Base-by-base conservation (phyloP, 352 stramenopile genomes). In the Pythium dissotocum region DNA sequence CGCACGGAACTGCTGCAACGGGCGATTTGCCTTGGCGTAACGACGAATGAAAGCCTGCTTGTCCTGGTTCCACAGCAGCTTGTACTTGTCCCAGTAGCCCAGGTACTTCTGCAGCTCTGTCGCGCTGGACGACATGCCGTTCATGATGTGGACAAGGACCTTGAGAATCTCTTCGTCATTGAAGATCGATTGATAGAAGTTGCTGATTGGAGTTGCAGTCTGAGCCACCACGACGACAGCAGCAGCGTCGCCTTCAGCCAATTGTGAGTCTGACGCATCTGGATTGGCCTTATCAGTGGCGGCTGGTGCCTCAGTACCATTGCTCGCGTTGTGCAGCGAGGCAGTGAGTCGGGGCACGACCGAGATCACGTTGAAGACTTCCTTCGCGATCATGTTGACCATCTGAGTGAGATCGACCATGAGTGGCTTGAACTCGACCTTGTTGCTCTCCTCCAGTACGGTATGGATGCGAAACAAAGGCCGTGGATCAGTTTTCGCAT, bases 131-230 rank as follows among this genome's bases (percentile, higher is more conserved):
- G 85, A 95, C 91, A 99, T 98, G 12, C 94, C 94, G 70, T 98
- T 98, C 93, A 98, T 98, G 61, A 98, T 98, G 57, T 97, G 88
- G 1, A 98, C 92, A 7, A 98, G 77, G 12, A 98, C 88, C 67
- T 98, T 98, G 3, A 99, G 73, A 40, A 97, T 98, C 61, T 99
- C 96, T 73, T 98, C 90, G 64, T 99, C 94, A 54, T 98, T 97
- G 65, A 94, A 98, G 59, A 98, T 97, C n/a, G 87, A 94, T 58
- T 98, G 85, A 66, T 97, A 98, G 58, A 97, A 98, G 36, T 88
- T 93, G 72, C 78, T 93, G 28, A 71, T 59, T 1, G 57, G 63
- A 4, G 52, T 32, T 51, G 52, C 24, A 16, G 30, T 24, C 21
- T 36, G 30, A 33, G 38, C 55, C 7, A 16, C 63, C 33, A 44